phyloP scores from a whole-genome alignment of 768 basidiomycete species.

The Boletellus emodensis region DNA sequence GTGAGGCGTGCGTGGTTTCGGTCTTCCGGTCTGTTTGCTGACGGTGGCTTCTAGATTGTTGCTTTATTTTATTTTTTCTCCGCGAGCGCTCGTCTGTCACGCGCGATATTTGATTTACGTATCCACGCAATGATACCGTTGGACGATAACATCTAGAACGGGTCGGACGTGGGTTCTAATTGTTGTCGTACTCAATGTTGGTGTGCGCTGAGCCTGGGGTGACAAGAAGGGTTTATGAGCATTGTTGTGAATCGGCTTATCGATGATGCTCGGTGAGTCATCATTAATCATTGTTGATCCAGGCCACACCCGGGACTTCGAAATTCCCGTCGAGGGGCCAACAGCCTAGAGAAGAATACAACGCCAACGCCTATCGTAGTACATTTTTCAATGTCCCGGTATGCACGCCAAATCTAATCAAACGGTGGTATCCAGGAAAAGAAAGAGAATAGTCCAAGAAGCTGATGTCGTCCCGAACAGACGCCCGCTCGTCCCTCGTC shows the following conservation, averaged over 20 bases:
- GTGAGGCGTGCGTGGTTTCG: neutral
- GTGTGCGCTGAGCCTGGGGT: neutral
- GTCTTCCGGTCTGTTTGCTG: neutral
- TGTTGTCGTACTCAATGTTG: neutral
- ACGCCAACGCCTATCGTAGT: conserved; percentile 7
- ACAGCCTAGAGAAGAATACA: conserved; percentile 24
- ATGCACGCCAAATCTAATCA: conserved; percentile 14
- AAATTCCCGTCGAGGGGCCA: conserved; percentile 10
- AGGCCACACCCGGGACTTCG: conserved; percentile 3
- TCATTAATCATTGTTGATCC: neutral
- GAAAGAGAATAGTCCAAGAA: conserved; percentile 3
- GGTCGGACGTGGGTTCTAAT: conserved; percentile 12
- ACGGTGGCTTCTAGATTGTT: neutral
- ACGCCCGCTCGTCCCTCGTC: neutral
- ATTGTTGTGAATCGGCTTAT: conserved; percentile 7
- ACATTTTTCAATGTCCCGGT: conserved; percentile 20
- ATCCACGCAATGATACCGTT: neutral
- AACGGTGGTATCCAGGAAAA: conserved; percentile 17
- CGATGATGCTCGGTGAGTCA: conserved; percentile 15
- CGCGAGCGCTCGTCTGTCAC: too few species aligned
- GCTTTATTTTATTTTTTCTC: neutral
- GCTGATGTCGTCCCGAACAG: conserved; percentile 2
- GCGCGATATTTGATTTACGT: conserved; percentile 3
- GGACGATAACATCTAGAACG: neutral
- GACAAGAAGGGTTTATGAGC: neutral